Evolutionary conservation across 1,284 basidiomycete genomes (phyloP).

Genomic region (Apiotrichum gracile): DNA sequence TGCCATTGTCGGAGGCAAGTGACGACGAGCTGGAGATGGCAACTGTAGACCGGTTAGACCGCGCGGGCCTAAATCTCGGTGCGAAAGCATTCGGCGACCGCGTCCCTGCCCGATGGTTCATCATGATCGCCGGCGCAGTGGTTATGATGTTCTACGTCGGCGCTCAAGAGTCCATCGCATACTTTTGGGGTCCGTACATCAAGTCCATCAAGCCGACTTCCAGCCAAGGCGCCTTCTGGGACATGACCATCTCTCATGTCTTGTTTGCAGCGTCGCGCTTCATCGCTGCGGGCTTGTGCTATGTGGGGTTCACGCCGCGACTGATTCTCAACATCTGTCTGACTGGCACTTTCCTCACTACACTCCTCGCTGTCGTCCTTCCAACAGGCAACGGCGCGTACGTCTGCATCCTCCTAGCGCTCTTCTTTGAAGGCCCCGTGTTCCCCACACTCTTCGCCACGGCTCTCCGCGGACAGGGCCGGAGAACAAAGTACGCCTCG

Average conservation of each 20-base stretch:
- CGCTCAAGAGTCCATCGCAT: slow-evolving; percentile 41
- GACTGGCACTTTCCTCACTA: slow-evolving; percentile 31
- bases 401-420: slow-evolving; percentile 28
- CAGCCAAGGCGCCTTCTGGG: slow-evolving; percentile 23
- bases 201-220: slow-evolving; percentile 14
- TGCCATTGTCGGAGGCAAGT: slow-evolving; percentile 37
- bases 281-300: slow-evolving; percentile 31
- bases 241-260: slow-evolving; percentile 27
- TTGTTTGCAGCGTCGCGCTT: slow-evolving; percentile 36
- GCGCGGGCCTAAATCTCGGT: slow-evolving; percentile 17
- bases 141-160: slow-evolving; percentile 39
- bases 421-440: slow-evolving; percentile 42
- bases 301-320: slow-evolving; percentile 36
- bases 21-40: slow-evolving; percentile 39
- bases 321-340: slow-evolving; percentile 30
- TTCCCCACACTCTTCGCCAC: slow-evolving; percentile 45
- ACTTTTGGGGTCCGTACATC: slow-evolving; percentile 27
- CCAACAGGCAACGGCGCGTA: slow-evolving; percentile 21
- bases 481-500: slow-evolving; percentile 33
- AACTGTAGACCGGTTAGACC: slow-evolving; percentile 23
- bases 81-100: slow-evolving; percentile 12
- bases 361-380: slow-evolving; percentile 28
- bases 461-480: slow-evolving; percentile 35
- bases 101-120: slow-evolving; percentile 18
- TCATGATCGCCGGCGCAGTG: slow-evolving; percentile 23